Percentiles rank a stretch among this genome's conserved stretches.
These are phyloP conservation scores for Candida koratica DNA, from an alignment of 805 yeast species.

Conservation along the genomic window DNA sequence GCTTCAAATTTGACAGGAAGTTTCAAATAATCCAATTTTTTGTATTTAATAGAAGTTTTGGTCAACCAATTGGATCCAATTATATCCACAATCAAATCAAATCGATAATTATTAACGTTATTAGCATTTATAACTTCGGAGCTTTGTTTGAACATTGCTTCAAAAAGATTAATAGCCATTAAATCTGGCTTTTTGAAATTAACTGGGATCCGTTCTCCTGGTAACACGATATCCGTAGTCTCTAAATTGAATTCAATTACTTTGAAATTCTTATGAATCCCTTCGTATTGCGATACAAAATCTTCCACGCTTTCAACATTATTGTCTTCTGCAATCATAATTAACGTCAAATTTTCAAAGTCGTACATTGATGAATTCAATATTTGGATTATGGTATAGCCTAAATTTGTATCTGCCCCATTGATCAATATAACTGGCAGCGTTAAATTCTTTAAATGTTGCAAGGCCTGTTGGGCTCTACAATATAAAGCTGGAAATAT, in stretches of 20 bases:
- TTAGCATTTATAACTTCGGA: slow-evolving; percentile 17
- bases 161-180: slow-evolving; percentile 36
- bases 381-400: slow-evolving; percentile 32
- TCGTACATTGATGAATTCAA: slow-evolving; percentile 27
- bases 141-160: slow-evolving; percentile 25
- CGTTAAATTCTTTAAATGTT: slow-evolving; percentile 19
- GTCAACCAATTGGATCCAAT: slow-evolving; percentile 40
- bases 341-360: slow-evolving; percentile 25
- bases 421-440: slow-evolving; percentile 34
- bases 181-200: slow-evolving; percentile 36
- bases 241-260: slow-evolving; percentile 32
- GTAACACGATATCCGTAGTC: slow-evolving; percentile 32
- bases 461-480: slow-evolving; percentile 34
- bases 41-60: slow-evolving; percentile 23
- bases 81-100: slow-evolving; percentile 38
- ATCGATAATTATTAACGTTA: slow-evolving; percentile 25
- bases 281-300: slow-evolving; percentile 20
- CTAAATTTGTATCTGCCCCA: slow-evolving; percentile 42
- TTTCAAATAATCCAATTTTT: slow-evolving; percentile 26
- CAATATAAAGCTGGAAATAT: slow-evolving; percentile 33
- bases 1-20: slow-evolving; percentile 25
- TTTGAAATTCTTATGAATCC: slow-evolving; percentile 20
- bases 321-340: slow-evolving; percentile 28
- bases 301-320: slow-evolving; percentile 12
- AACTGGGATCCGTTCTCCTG: slow-evolving; percentile 32